Base-by-base conservation (phyloP, 129 eudicot species). In the Centella asiatica region DNA sequence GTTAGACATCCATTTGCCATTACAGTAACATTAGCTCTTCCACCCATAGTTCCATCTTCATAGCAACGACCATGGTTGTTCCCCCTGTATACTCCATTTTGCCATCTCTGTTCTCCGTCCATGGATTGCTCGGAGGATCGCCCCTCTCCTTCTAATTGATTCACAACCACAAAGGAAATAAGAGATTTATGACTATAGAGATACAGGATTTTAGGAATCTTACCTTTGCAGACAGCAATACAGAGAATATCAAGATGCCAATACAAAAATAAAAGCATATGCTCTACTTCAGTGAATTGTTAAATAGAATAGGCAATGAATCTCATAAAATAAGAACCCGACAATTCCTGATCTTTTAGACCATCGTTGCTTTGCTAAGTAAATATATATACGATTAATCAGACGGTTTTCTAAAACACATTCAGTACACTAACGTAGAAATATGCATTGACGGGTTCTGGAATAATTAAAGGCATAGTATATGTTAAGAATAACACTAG, bases 1-100 rank as follows among this genome's bases (percentile, higher is more conserved):
- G 66, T 69, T 65, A 57, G 71, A 69, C 71, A 44, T 44, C 75
- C 71, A 58, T 81, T 75, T 4, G 44, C 72, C 74, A 65, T 47
- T 68, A 62, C 70, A 33, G 74, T 56, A 56, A 72, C 71, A 55
- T 69, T 76, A 2, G 60, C 61, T 49, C 79, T 70, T 70, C 72
- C 75, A 2, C 76, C 46, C 72, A 37, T 42, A 27, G 48, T 39
- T n/a, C 71, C 78, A 58, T 22, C 71, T 72, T 67, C 72, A 70
- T n/a, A 33, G 81, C 26, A 67, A 44, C 57, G 40, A 39, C 36
- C 73, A 65, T 44, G 48, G 61, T 50, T 34, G 63, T 33, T 57
- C 45, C 45, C 63, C 33, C 29, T 37, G 26, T 34, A 19, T 40
- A 22, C 27, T 27, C 29, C 36, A 20, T 20, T 57, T 24, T 45